phyloP scores from a whole-genome alignment of 768 basidiomycete genomes.

The Lentinula raphanica region DNA sequence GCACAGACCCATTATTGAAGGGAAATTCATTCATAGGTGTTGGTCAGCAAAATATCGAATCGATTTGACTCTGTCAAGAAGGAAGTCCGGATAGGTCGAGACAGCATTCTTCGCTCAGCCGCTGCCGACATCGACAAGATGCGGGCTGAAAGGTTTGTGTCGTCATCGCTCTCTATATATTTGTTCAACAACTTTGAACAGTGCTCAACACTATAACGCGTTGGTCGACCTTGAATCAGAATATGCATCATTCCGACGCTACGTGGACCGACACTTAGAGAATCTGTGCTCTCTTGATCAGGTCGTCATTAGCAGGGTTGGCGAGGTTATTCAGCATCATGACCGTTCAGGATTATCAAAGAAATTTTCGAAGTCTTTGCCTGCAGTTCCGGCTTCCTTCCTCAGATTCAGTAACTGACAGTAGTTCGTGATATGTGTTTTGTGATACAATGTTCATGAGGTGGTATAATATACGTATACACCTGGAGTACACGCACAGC shows the following conservation, averaged over 20 bases:
- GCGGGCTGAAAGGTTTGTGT: conserved; percentile 35
- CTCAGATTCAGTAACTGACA: background rate
- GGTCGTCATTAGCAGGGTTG: conserved; percentile 29
- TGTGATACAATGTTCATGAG: background rate
- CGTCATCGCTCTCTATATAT: background rate
- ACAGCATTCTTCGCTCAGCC: conserved; percentile 42
- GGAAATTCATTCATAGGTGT: conserved; percentile 28
- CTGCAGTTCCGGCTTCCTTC: conserved; percentile 12
- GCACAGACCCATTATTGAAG: background rate
- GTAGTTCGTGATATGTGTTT: background rate
- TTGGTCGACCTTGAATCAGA: conserved; percentile 52
- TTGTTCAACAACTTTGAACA: background rate
- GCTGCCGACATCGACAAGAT: conserved; percentile 40
- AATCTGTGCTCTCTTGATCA: conserved; percentile 36
- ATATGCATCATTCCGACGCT: conserved; percentile 39
- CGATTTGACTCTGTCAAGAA: conserved; percentile 44
- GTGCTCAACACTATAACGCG: conserved; percentile 38
- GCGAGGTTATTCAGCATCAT: conserved; percentile 39
- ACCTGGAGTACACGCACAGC: too few species aligned
- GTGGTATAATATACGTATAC: background rate
- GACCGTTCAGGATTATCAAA: conserved; percentile 44
- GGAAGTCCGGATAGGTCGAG: conserved; percentile 39
- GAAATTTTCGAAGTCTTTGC: conserved; percentile 43
- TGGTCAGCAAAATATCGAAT: conserved; percentile 40
- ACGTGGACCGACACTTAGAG: conserved; percentile 34